A percentile compares a stretch with the other conserved stretches of the same genome.
Conservation (phyloP, 768 basidiomycete species). For the Trametes cinnabarina region DNA sequence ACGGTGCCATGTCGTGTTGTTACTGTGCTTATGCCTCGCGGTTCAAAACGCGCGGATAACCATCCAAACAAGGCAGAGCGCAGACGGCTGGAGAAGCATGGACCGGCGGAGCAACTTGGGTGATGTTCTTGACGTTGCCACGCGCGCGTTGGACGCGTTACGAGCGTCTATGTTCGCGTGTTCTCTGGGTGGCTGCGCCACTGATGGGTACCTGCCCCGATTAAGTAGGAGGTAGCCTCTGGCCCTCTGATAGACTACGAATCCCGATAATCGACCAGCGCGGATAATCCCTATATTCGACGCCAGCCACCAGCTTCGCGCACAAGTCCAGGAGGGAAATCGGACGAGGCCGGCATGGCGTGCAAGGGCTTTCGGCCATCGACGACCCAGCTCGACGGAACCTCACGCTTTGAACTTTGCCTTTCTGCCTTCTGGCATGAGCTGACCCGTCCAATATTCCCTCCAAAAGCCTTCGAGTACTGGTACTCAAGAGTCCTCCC, state of each 20-base stretch:
- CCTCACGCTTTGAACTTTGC: neutral
- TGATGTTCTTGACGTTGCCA: neutral
- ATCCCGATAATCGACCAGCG: neutral
- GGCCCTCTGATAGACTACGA: neutral
- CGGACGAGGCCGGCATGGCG: neutral
- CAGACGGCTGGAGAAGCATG: no score
- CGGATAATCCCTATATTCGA: neutral
- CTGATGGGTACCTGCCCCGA: neutral
- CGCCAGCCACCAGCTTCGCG: neutral
- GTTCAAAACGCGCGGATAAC: no score
- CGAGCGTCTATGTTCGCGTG: neutral
- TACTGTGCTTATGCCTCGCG: neutral
- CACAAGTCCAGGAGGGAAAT: neutral
- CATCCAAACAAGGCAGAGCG: no score
- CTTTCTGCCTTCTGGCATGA: constrained; percentile 5
- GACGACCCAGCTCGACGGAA: neutral
- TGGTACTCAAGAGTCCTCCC: neutral
- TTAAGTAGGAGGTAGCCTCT: no score
- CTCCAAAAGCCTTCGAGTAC: neutral
- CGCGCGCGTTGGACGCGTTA: constrained; percentile 1
- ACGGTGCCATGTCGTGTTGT: constrained; percentile 26
- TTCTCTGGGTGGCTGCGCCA: neutral
- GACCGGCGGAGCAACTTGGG: neutral
- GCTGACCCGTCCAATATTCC: neutral
- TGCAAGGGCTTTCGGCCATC: neutral